A percentile compares a stretch with the other conserved stretches of the same genome.
phyloP scores from a whole-genome alignment of 805 yeast species.

The Barnettozyma vustinii region DNA sequence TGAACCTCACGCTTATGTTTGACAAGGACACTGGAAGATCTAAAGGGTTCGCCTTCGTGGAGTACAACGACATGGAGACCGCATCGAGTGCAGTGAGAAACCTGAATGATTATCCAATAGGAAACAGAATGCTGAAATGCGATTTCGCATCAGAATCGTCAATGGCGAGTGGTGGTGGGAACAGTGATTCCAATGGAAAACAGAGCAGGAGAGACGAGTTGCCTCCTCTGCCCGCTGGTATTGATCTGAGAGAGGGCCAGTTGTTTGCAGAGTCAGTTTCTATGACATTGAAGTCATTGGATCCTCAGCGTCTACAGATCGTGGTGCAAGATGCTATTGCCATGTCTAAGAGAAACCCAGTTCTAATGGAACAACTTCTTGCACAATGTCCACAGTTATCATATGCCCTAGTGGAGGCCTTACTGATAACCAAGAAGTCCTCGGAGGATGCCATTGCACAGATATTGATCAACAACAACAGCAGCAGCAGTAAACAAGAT shows the following conservation, averaged over 20 bases:
- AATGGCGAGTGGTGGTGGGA: constrained; percentile 7
- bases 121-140: constrained; percentile 67
- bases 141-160: constrained; percentile 58
- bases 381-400: constrained; percentile 74
- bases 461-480: constrained; percentile 26
- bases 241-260: constrained; percentile 30
- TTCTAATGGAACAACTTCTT: constrained; percentile 53
- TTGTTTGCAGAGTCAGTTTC: constrained; percentile 38
- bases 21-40: constrained; percentile 88
- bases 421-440: constrained; percentile 31
- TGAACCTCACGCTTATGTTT: constrained; percentile 66
- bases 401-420: constrained; percentile 74
- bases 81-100: constrained; percentile 90
- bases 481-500: neutral
- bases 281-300: constrained; percentile 39
- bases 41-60: constrained; percentile 85
- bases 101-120: constrained; percentile 71
- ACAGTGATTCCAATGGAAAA: constrained; percentile 4
- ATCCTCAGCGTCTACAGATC: constrained; percentile 40
- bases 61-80: constrained; percentile 70
- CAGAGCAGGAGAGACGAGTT: constrained; percentile 23
- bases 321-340: constrained; percentile 53
- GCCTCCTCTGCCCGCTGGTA: constrained; percentile 54
- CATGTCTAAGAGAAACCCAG: constrained; percentile 53
- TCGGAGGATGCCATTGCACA: constrained; percentile 28